Conservation (phyloP, 2,329 filamentous ascomycete genomes). For the Magnaporthiopsis poae region DNA sequence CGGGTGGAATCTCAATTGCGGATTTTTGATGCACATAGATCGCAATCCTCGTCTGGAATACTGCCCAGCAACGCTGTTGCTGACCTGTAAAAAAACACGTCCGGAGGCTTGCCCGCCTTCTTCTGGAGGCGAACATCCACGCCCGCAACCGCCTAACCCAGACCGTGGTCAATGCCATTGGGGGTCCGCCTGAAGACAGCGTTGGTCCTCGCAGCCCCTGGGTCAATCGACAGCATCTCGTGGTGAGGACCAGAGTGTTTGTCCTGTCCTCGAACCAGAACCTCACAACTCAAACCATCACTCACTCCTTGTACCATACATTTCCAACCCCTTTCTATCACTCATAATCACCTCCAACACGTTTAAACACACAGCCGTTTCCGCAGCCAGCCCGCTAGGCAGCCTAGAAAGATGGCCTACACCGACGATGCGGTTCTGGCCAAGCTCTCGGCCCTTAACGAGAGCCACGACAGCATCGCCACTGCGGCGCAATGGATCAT, state of each 20-base stretch:
- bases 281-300: not conserved
- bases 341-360: not conserved
- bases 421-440: conserved; percentile 90
- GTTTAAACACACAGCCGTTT: not conserved
- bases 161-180: not conserved
- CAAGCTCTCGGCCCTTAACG: conserved; percentile 89
- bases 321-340: not conserved
- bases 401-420: conserved; percentile 63
- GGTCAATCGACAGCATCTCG: not conserved
- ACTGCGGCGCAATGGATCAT: conserved; percentile 98
- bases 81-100: not conserved
- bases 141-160: not conserved
- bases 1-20: conserved; percentile 5
- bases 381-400: not conserved
- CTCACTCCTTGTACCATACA: not conserved
- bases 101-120: not conserved
- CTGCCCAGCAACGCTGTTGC: not conserved
- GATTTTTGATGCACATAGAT: conserved; percentile 8
- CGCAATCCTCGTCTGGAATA: not conserved
- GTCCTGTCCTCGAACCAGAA: not conserved
- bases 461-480: conserved; percentile 93
- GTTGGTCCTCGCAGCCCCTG: not conserved
- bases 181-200: not conserved
- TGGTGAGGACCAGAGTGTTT: not conserved
- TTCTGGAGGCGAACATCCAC: not conserved